Base-by-base conservation (phyloP, 495 filamentous ascomycete genomes). In the Podospora didyma region DNA sequence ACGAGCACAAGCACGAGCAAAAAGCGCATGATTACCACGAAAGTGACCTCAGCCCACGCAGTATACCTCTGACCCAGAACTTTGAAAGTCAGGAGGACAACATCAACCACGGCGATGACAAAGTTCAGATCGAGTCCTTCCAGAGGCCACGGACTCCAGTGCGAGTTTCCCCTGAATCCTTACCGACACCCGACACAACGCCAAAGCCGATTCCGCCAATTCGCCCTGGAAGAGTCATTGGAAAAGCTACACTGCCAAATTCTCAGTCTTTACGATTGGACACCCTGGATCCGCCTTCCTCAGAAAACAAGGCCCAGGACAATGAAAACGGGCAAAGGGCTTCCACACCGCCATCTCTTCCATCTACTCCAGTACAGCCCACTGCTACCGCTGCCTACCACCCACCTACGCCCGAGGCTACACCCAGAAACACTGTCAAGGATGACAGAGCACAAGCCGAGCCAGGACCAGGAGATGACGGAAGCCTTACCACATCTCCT, bases 401-500 rank as follows among this genome's bases (percentile, higher is more conserved):
- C 20, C 56, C 53, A 2, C 20, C 56, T 4, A 62, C 60, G 1
- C 56, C 60, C 4, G 56, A 59, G 1, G 60, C 49, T 2, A 62
- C 60, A 3, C 60, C 56, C 6, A 23, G 47, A 20, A 16, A 49
- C 17, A 37, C 37, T 14, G 14, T n/a, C 24, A 47, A 49, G 17
- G n/a, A 14, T 41, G 24, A 1, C 14, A 52, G 7, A 14, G 31
- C 1, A 26, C 31, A 12, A 2, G 14, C 46, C 22, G 7, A 49
- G 22, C 0, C 17, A 10, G 1, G 5, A 4, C 11, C 46, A 28
- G 24, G 19, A 16, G 24, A 11, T 12, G 7, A 22, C n/a, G n/a
- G 3, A 7, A 49, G 46, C 16, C 46, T 23, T 0, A 0, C 31
- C 11, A 3, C 22, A 11, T 31, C 39, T 1, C 24, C 11, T n/a